A percentile compares a stretch with the other conserved stretches of the same genome.
Conservation (phyloP, 805 yeast species). For the Torulaspora gathmanii region DNA sequence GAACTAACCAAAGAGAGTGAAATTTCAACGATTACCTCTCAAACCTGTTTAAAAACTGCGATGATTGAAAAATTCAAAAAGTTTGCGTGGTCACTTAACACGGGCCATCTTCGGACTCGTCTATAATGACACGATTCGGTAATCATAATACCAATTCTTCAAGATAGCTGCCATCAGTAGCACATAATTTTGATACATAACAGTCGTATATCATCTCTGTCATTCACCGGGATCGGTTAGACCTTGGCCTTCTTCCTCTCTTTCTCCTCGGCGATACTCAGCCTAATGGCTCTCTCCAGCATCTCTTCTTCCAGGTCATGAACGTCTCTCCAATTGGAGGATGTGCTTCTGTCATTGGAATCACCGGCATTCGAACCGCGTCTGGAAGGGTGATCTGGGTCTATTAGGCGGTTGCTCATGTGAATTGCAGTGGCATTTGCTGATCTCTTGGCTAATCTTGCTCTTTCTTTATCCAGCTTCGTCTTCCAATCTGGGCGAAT, state of each 20-base stretch:
- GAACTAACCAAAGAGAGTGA: neutral
- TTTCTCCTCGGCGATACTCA: constrained; percentile 55
- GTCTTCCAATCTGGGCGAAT: constrained; percentile 93
- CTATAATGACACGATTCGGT: neutral
- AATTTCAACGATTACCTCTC: neutral
- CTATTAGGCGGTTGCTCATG: constrained; percentile 69
- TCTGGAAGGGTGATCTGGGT: constrained; percentile 27
- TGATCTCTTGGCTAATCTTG: constrained; percentile 74
- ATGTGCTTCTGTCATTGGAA: constrained; percentile 13
- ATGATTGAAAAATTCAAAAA: constrained; percentile 9
- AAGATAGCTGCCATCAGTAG: neutral
- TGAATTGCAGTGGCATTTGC: constrained; percentile 95
- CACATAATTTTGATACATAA: neutral
- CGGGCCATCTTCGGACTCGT: neutral
- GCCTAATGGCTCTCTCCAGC: constrained; percentile 78
- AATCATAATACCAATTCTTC: constrained; percentile 1
- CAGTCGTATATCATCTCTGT: constrained; percentile 2
- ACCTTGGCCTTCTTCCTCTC: constrained; percentile 6
- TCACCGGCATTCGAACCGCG: constrained; percentile 20
- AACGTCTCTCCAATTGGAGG: constrained; percentile 15
- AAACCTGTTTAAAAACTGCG: constrained; percentile 1
- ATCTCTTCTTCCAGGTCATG: constrained; percentile 62
- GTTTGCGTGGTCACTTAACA: constrained; percentile 11
- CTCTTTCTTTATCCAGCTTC: constrained; percentile 64
- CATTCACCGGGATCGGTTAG: neutral